Base-by-base conservation (phyloP, 202 grass and related monocot genomes). In the Setaria viridis region DNA sequence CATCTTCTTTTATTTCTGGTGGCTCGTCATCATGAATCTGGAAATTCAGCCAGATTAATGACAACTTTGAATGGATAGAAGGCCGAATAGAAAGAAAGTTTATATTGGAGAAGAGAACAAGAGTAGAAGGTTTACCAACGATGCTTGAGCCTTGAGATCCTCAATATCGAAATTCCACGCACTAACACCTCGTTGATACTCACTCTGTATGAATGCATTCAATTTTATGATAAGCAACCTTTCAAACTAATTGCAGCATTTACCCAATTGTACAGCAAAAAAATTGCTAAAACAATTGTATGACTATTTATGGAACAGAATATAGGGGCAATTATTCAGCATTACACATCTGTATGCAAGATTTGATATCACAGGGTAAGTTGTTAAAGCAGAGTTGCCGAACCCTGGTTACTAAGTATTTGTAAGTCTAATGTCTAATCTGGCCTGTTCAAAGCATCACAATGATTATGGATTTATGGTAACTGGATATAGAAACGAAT, bases 141-240 rank as follows among this genome's bases (percentile, higher is more conserved):
- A 97, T 90, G 97, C 97, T 94, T 99, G 97, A 54, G 92, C 83
- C 88, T 99, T 99, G 65, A 99, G 89, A 82, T 99, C 97, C 80
- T 99, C 97, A 9, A 99, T 93, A 89, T 99, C 97, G 21, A 99
- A 99, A 69, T 99, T 94, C 97, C 97, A 99, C 12, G 97, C 97
- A 85, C 97, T 99, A 86, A 99, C 97, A 67, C 97, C 97, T 72
- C 97, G 91, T 83, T 99, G 93, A 65, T 99, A 99, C 70, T 99
- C 97, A 79, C 97, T 99, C 97, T 99, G 92, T 80, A 60, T 58
- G n/a, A 69, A 69, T 74, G 41, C 42, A 82, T 57, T 11, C 12
- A 85, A 77, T 77, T 47, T 48, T 33, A 77, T 43, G 59, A 84
- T 45, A 76, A 57, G 55, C 42, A 72, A 7, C 32, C 10, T n/a